Evolutionary conservation across 257 asterid genomes (phyloP).

Genomic region (Plantago elongata): DNA sequence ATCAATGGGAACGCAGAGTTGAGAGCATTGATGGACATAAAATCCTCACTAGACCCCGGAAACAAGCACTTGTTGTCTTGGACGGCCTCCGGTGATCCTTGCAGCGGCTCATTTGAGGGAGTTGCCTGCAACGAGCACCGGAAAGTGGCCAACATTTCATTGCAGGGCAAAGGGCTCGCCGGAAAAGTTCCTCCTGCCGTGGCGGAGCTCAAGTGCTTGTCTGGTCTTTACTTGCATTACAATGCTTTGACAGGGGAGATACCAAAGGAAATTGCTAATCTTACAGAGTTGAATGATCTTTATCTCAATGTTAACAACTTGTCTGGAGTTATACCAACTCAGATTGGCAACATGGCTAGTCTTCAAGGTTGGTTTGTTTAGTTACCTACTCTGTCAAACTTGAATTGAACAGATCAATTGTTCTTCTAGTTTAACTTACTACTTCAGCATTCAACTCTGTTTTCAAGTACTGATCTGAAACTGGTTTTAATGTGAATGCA

Average conservation of each 20-base stretch:
- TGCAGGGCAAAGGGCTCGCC: constrained; percentile 60
- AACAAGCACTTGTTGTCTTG: constrained; percentile 60
- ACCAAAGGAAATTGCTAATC: constrained; percentile 74
- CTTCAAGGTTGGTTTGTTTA: constrained; percentile 80
- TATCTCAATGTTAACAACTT: constrained; percentile 72
- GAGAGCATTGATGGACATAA: constrained; percentile 75
- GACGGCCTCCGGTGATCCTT: constrained; percentile 65
- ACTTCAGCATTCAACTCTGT: no score
- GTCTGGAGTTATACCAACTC: constrained; percentile 56
- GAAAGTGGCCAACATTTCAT: constrained; percentile 70
- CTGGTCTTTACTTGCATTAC: constrained; percentile 82
- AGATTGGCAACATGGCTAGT: constrained; percentile 74
- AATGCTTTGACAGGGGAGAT: constrained; percentile 74
- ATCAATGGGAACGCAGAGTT: constrained; percentile 60
- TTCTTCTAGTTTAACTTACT: no score
- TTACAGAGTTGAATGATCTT: constrained; percentile 72
- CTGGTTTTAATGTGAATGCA: no score
- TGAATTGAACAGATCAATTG: no score
- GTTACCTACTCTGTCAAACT: neutral
- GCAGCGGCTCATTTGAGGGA: constrained; percentile 68
- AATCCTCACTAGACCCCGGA: constrained; percentile 67
- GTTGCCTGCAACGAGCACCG: constrained; percentile 81
- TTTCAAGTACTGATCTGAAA: no score
- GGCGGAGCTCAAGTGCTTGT: constrained; percentile 73
- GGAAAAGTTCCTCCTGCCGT: constrained; percentile 84